Conservation (phyloP, 768 basidiomycete genomes). For the Megacollybia marginata region DNA sequence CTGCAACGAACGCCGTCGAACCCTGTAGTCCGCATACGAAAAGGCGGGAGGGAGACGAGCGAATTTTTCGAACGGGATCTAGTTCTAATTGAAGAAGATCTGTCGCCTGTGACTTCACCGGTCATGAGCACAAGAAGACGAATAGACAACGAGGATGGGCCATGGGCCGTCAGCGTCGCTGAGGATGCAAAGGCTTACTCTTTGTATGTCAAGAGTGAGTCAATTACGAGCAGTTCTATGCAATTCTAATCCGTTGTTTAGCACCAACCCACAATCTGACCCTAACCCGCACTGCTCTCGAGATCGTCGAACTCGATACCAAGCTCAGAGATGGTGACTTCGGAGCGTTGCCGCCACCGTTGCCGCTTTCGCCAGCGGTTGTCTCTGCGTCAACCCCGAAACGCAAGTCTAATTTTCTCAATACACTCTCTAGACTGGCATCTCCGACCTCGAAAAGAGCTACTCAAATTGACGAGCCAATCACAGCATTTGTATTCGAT, state of each 20-base stretch:
- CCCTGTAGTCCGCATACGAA: too few relatives aligned
- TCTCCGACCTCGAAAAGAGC: conserved; percentile 46
- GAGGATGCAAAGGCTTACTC: conserved; percentile 71
- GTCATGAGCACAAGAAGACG: conserved; percentile 42
- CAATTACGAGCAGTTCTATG: conserved; percentile 15
- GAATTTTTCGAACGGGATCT: conserved; percentile 1
- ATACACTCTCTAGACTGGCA: conserved; percentile 77
- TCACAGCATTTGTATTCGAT: conserved; percentile 16
- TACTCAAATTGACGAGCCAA: conserved; percentile 25
- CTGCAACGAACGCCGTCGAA: too few relatives aligned
- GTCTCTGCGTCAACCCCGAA: conserved; percentile 40
- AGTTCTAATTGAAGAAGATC: not conserved
- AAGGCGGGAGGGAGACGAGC: not conserved
- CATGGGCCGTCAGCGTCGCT: conserved; percentile 85
- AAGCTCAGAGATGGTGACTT: conserved; percentile 68
- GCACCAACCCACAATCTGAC: conserved; percentile 89
- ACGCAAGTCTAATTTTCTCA: conserved; percentile 79
- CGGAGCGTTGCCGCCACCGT: conserved; percentile 44
- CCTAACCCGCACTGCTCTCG: conserved; percentile 67
- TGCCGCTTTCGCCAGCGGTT: conserved; percentile 54
- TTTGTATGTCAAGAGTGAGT: conserved; percentile 89
- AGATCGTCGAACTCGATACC: conserved; percentile 75
- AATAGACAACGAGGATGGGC: conserved; percentile 70
- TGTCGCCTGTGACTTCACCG: not conserved
- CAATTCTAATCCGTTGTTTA: conserved; percentile 23